Conservation (phyloP, 2,329 filamentous ascomycete species). For the Sporothrix protearum region DNA sequence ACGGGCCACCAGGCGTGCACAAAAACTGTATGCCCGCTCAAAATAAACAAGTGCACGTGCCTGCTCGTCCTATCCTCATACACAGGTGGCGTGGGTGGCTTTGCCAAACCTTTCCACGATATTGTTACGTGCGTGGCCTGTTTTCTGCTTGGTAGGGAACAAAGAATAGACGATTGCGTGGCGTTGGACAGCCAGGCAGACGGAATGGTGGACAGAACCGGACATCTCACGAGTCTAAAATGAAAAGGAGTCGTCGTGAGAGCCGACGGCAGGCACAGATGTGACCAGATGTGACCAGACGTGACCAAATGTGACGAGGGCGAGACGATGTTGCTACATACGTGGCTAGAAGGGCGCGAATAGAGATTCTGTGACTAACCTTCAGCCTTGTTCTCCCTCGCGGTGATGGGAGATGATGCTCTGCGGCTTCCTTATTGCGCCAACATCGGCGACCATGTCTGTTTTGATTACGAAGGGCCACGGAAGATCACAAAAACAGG, state of each 20-base stretch:
- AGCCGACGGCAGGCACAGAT: background rate
- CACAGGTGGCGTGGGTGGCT: background rate
- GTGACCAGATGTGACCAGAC: too few species aligned
- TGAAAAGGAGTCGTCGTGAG: background rate
- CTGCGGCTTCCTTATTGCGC: background rate
- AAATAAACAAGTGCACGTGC: background rate
- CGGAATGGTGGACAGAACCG: background rate
- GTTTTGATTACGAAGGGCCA: background rate
- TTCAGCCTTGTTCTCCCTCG: background rate
- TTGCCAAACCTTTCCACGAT: background rate
- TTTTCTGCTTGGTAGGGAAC: too few species aligned
- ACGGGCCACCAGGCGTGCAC: background rate
- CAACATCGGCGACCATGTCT: background rate
- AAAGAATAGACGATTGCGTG: slow-evolving; percentile 18
- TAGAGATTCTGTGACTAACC: background rate
- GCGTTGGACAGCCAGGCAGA: slow-evolving; percentile 16
- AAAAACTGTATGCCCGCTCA: too few species aligned
- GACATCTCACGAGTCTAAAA: slow-evolving; percentile 1
- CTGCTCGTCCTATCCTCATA: background rate
- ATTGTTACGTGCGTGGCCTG: slow-evolving; percentile 1
- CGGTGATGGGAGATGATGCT: background rate
- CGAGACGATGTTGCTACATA: background rate
- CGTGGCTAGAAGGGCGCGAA: too few species aligned
- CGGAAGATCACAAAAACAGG: too few species aligned
- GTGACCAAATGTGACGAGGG: background rate